Conservation (phyloP, 2,329 filamentous ascomycete species). For the Aspergillus melleus region DNA sequence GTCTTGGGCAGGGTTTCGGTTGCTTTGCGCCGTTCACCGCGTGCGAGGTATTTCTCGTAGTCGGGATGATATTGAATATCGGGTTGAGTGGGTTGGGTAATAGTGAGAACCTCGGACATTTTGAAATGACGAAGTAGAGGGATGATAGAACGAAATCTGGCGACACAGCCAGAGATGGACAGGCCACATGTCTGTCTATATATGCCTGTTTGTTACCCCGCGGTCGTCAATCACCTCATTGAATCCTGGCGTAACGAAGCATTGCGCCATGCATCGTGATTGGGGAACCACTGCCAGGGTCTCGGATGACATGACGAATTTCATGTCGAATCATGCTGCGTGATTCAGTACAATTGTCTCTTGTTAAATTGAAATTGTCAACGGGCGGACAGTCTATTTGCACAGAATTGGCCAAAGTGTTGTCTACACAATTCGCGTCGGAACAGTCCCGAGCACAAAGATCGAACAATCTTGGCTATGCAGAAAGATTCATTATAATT, state of each 20-base stretch:
- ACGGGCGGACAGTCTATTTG: too few relatives aligned
- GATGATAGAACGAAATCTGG: too few relatives aligned
- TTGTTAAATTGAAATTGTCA: too few relatives aligned
- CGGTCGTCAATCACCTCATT: slow-evolving; percentile 3
- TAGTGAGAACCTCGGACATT: slow-evolving; percentile 2
- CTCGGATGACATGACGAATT: not conserved
- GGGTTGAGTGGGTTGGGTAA: slow-evolving; percentile 28
- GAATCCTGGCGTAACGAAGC: not conserved
- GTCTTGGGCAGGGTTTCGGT: slow-evolving; percentile 18
- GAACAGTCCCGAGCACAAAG: too few relatives aligned
- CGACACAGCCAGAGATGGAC: too few relatives aligned
- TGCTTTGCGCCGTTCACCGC: slow-evolving; percentile 20
- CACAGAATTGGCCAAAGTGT: too few relatives aligned
- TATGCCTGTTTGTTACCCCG: not conserved
- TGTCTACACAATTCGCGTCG: too few relatives aligned
- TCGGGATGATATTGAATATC: slow-evolving; percentile 34
- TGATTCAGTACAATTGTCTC: too few relatives aligned
- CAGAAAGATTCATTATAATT: not conserved
- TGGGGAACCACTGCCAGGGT: not conserved
- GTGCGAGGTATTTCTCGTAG: slow-evolving; percentile 26
- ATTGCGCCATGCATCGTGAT: slow-evolving; percentile 3
- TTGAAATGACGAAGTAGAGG: not conserved
- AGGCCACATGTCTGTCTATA: not conserved
- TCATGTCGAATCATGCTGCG: not conserved
- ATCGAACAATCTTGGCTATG: too few relatives aligned